phyloP scores from a whole-genome alignment of 2,329 filamentous ascomycete genomes.

The Lasiodiplodia theobromae region DNA sequence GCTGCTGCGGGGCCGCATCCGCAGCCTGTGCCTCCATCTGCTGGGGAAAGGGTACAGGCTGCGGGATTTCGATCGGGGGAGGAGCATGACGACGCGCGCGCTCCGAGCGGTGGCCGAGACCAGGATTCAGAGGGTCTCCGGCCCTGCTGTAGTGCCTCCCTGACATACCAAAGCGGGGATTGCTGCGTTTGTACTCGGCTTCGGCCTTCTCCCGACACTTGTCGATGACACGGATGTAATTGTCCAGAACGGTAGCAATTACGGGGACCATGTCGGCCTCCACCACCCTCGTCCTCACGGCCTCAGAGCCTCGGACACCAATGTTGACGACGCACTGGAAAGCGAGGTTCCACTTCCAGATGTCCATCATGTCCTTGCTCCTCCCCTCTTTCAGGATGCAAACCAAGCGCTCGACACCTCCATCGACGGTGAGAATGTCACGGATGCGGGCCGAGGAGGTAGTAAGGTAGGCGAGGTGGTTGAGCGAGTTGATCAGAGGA shows the following conservation, averaged over 20 bases:
- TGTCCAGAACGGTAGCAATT: constrained; percentile 96
- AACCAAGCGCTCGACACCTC: constrained; percentile 93
- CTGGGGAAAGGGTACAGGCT: constrained; percentile 56
- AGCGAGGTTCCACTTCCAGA: constrained; percentile 99
- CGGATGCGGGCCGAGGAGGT: constrained; percentile 97
- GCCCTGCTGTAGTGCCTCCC: constrained; percentile 51
- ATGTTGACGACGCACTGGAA: constrained; percentile 99
- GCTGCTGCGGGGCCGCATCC: constrained; percentile 69
- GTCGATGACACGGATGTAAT: constrained; percentile 96
- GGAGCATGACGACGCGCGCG: constrained; percentile 75
- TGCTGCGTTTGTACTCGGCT: constrained; percentile 72
- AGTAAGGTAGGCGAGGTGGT: constrained; percentile 97
- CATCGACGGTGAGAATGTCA: constrained; percentile 98
- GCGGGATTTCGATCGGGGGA: constrained; percentile 83
- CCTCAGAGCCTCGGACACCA: constrained; percentile 92
- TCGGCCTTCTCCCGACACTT: constrained; percentile 88
- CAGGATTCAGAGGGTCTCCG: constrained; percentile 45
- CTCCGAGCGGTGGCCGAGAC: constrained; percentile 47
- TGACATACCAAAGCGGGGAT: constrained; percentile 49
- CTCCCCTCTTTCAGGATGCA: constrained; percentile 98
- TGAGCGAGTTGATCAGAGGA: constrained; percentile 97
- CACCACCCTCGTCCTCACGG: constrained; percentile 90
- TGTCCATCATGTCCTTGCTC: constrained; percentile 99
- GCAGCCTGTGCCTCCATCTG: constrained; percentile 59
- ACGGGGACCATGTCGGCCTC: constrained; percentile 99